phyloP scores from a whole-genome alignment of 352 stramenopile genomes.

The Pythium scleroteichum region DNA sequence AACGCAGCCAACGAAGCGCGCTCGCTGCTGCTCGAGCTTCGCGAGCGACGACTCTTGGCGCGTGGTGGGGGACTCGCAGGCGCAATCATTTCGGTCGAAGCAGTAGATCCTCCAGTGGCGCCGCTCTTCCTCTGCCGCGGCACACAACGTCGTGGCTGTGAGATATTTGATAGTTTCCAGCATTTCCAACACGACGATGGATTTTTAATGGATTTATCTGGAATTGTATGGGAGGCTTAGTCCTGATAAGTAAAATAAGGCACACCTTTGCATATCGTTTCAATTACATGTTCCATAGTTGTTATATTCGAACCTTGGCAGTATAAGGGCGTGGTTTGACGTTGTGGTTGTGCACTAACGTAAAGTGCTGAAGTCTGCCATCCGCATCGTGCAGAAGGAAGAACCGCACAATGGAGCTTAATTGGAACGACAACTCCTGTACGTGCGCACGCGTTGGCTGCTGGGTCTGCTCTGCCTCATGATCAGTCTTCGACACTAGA shows the following conservation, averaged over 20 bases:
- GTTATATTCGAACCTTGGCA: too few relatives aligned
- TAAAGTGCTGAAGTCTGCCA: not conserved
- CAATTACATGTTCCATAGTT: too few relatives aligned
- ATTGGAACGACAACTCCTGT: conserved; percentile 80
- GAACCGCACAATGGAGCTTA: conserved; percentile 47
- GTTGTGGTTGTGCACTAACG: not conserved
- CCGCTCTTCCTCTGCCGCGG: not conserved
- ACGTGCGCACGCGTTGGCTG: conserved; percentile 24
- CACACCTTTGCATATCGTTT: too few relatives aligned
- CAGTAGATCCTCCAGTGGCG: not conserved
- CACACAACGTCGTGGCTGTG: too few relatives aligned
- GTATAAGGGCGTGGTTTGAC: too few relatives aligned
- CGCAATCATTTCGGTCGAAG: not conserved
- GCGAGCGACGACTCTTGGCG: conserved; percentile 8
- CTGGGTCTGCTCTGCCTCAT: not conserved
- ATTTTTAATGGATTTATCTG: not conserved
- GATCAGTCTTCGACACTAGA: conserved; percentile 20
- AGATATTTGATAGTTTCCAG: too few relatives aligned
- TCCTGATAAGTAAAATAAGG: too few relatives aligned
- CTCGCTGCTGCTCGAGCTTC: conserved; percentile 10
- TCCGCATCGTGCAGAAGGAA: not conserved
- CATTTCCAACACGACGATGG: too few relatives aligned
- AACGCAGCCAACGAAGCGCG: conserved; percentile 38
- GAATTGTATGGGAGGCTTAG: too few relatives aligned
- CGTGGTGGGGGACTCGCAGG: conserved; percentile 11